Conservation (phyloP, 495 filamentous ascomycete species). For the Staphylotrichum tortipilum region DNA sequence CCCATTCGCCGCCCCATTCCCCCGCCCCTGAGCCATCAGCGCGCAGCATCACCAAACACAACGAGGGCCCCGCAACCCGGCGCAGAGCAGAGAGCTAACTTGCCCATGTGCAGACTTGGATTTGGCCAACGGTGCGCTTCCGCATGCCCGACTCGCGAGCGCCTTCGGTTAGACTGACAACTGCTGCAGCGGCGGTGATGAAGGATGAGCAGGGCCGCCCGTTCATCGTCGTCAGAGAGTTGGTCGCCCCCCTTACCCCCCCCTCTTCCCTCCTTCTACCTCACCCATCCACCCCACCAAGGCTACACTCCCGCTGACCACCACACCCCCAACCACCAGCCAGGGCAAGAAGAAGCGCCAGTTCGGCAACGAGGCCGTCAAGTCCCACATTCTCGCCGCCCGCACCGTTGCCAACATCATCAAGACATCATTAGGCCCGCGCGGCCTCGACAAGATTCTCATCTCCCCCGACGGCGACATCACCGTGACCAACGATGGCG, state of each 20-base stretch:
- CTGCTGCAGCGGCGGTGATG: conserved; percentile 42
- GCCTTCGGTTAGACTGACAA: conserved; percentile 7
- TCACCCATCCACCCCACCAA: too few relatives aligned
- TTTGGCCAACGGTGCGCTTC: conserved; percentile 40
- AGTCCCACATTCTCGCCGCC: conserved; percentile 93
- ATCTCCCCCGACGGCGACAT: conserved; percentile 99
- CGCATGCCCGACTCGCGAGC: background rate
- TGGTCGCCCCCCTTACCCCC: conserved; percentile 32
- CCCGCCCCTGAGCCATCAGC: too few relatives aligned
- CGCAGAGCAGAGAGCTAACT: conserved; percentile 20
- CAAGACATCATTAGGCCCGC: conserved; percentile 91
- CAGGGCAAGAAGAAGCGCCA: conserved; percentile 97
- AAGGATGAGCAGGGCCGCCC: conserved; percentile 92
- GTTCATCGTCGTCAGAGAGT: conserved; percentile 98
- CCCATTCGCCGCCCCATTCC: too few relatives aligned
- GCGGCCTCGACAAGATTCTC: conserved; percentile 97
- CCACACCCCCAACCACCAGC: conserved; percentile 49
- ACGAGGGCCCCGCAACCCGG: too few relatives aligned
- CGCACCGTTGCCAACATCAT: conserved; percentile 94
- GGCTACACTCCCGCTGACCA: conserved; percentile 10
- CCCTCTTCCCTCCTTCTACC: background rate
- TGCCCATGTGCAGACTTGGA: conserved; percentile 34
- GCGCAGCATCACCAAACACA: too few relatives aligned
- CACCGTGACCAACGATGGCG: conserved; percentile 98
- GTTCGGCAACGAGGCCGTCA: conserved; percentile 93